Evolutionary conservation across 2,329 filamentous ascomycete species (phyloP), one percentile per base, ranked within the genome.

Genomic region (Calonectria pauciramosa): DNA sequence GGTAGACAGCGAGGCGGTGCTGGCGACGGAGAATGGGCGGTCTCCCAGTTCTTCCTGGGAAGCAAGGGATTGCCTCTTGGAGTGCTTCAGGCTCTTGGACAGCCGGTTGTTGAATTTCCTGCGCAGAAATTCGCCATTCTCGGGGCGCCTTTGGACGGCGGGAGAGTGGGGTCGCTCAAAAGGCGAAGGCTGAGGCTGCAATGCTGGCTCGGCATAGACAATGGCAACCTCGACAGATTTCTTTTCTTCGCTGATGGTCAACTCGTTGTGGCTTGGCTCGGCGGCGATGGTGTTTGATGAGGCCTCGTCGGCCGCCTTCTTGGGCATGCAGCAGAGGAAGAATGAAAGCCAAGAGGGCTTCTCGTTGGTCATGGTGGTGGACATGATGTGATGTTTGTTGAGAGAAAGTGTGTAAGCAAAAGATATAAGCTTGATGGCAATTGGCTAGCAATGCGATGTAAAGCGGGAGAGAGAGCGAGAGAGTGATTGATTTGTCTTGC

Each of bases 371-470:
- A 26, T 41, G 13, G 56, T 63, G 56, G 56, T 18, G 9, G 56
- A 41, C 56, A 63, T 63, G 34, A 18, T 60, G 34, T 63, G n/a
- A 41, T 26, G 34, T 14, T 63, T 54, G 26, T 23, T 54, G 1
- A 38, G 56, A 34, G 18, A 38, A 38, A 26, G 10, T 23, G 54
- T 30, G 10, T 52, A 6, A 54, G 44, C 20, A 23, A 49, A 23
- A 23, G 44, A 9, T 49, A 32, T 20, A 9, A 34, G 23, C 13
- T 41, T 41, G 56, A 38, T 8, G 36, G 56, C 34, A 36, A 60
- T 63, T 63, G 56, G 34, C 56, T 63, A 41, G 56, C 34, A 63
- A 63, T 14, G 56, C 34, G 23, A 41, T 63, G 56, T 41, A 63
- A 13, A 20, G 56, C 8, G 23, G 8, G 23, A 60, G 16, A 14